phyloP scores from a whole-genome alignment of 2,329 filamentous ascomycete species.

The Fusarium sublunatum region DNA sequence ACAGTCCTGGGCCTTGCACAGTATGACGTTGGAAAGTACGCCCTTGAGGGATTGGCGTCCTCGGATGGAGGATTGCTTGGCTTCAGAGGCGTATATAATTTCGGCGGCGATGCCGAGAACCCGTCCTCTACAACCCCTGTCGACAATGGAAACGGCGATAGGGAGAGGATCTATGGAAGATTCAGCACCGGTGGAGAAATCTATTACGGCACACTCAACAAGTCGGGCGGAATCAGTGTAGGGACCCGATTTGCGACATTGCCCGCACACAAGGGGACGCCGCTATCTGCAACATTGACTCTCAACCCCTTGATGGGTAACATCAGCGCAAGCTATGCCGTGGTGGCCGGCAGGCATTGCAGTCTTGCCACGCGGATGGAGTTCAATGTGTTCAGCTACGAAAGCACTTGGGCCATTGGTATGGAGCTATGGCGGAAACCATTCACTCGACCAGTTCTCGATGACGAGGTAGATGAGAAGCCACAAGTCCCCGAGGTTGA shows the following conservation, averaged over 20 bases:
- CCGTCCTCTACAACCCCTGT: constrained; percentile 24
- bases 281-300: constrained; percentile 92
- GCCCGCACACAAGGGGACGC: constrained; percentile 82
- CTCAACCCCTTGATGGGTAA: constrained; percentile 95
- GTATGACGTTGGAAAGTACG: constrained; percentile 88
- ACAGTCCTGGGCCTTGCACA: constrained; percentile 79
- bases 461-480: constrained; percentile 44
- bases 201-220: constrained; percentile 96
- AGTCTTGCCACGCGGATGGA: constrained; percentile 91
- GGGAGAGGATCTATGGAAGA: constrained; percentile 77
- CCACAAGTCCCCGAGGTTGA: constrained; percentile 51
- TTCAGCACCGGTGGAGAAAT: constrained; percentile 93
- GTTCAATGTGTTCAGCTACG: constrained; percentile 98
- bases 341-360: constrained; percentile 84
- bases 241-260: constrained; percentile 91
- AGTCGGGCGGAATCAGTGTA: constrained; percentile 89
- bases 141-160: constrained; percentile 52
- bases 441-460: constrained; percentile 53
- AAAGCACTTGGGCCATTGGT: constrained; percentile 91
- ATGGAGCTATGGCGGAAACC: constrained; percentile 90
- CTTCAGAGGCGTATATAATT: constrained; percentile 91
- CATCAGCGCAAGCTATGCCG: constrained; percentile 89
- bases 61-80: constrained; percentile 92
- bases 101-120: constrained; percentile 75
- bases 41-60: constrained; percentile 88